A percentile compares a stretch with the other conserved stretches of the same genome.
phyloP scores from a whole-genome alignment of 2,329 filamentous ascomycete genomes.

The Xenoacremonium recifei region DNA sequence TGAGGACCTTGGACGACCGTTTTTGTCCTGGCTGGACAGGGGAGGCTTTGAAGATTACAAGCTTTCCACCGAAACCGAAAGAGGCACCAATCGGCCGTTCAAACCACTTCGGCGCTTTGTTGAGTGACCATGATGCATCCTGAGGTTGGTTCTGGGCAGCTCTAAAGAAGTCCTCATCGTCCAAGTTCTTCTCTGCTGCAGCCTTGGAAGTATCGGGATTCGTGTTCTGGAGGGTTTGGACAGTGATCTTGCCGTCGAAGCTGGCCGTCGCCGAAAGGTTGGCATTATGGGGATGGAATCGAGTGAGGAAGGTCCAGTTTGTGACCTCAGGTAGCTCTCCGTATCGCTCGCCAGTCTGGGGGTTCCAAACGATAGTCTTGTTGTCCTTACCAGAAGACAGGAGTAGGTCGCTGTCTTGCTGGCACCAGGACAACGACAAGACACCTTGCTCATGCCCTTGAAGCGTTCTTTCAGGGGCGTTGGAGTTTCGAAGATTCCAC shows the following conservation, averaged over 20 bases:
- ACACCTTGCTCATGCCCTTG: constrained; percentile 94
- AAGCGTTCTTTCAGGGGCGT: constrained; percentile 85
- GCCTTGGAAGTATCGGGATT: constrained; percentile 72
- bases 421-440: constrained; percentile 91
- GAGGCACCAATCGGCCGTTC: constrained; percentile 81
- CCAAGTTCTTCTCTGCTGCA: constrained; percentile 65
- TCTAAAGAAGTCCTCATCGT: constrained; percentile 95
- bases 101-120: constrained; percentile 86
- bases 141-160: constrained; percentile 91
- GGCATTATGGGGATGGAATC: constrained; percentile 92
- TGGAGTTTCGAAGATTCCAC: constrained; percentile 95
- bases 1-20: constrained; percentile 72
- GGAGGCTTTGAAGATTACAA: constrained; percentile 70
- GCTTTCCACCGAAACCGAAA: constrained; percentile 93
- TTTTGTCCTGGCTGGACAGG: constrained; percentile 61
- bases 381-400: constrained; percentile 97
- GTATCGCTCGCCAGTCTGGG: constrained; percentile 80
- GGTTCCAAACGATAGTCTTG: constrained; percentile 93
- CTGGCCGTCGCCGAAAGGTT: constrained; percentile 91
- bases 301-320: constrained; percentile 98
- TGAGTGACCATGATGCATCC: constrained; percentile 81
- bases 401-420: constrained; percentile 83
- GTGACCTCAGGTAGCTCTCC: constrained; percentile 96
- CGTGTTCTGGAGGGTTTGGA: constrained; percentile 94
- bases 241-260: constrained; percentile 92